Evolutionary conservation across 768 basidiomycete species (phyloP).

Genomic region (Trametes punicea): DNA sequence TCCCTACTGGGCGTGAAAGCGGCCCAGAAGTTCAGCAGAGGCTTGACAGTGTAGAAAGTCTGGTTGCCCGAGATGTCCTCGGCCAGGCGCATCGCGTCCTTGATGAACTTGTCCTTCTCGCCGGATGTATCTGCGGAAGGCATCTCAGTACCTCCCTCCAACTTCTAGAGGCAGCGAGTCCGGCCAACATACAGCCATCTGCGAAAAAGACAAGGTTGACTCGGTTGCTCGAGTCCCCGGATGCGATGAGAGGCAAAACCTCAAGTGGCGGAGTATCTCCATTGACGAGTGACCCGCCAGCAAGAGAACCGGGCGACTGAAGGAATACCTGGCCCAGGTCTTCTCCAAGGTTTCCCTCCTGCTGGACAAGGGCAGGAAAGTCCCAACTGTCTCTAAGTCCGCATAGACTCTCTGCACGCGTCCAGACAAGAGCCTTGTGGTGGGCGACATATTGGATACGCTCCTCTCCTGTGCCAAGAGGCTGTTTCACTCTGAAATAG

Average conservation of each 20-base stretch:
- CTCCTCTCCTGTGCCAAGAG: slow-evolving; percentile 15
- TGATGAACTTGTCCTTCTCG: slow-evolving; percentile 62
- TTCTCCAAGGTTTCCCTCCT: background rate
- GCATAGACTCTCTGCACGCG: slow-evolving; percentile 6
- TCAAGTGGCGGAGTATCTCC: slow-evolving; percentile 43
- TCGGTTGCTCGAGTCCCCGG: slow-evolving; percentile 62
- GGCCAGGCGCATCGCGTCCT: slow-evolving; percentile 64
- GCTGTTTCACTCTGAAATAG: background rate
- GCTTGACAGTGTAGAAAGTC: slow-evolving; percentile 73
- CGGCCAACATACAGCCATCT: slow-evolving; percentile 61
- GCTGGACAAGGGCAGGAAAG: background rate
- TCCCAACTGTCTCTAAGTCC: background rate
- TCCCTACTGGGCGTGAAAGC: slow-evolving; percentile 74
- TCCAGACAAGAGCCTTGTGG: slow-evolving; percentile 2
- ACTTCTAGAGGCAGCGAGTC: background rate
- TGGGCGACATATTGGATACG: slow-evolving; percentile 15
- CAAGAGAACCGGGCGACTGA: background rate
- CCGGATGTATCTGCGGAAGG: slow-evolving; percentile 44
- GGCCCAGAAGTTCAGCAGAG: slow-evolving; percentile 79
- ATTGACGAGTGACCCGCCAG: background rate
- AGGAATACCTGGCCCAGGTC: slow-evolving; percentile 3
- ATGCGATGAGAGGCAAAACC: slow-evolving; percentile 52
- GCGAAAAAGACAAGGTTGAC: slow-evolving; percentile 76
- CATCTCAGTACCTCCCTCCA: background rate
- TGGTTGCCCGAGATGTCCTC: slow-evolving; percentile 68